These are phyloP conservation scores for Penicillium crystallinum DNA, from an alignment of 495 filamentous ascomycete species.

Conservation along the genomic window DNA sequence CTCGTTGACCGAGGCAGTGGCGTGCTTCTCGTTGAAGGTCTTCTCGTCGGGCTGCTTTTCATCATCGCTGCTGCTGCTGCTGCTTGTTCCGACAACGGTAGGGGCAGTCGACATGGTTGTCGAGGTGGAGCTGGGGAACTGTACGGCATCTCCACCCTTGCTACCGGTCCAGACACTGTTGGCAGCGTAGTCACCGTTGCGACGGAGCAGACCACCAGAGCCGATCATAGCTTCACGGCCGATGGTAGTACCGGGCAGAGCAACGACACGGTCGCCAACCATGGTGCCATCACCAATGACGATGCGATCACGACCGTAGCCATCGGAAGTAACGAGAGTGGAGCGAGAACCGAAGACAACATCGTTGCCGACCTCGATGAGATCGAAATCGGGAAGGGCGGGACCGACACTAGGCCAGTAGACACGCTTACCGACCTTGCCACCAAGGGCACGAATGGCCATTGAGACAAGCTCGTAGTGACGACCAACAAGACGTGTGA, in stretches of 20 bases:
- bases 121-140: conserved; percentile 22
- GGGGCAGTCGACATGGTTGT: conserved; percentile 13
- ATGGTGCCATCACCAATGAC: conserved; percentile 37
- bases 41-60: conserved; percentile 8
- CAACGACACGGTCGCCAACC: conserved; percentile 40
- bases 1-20: background rate
- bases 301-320: conserved; percentile 33
- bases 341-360: conserved; percentile 45
- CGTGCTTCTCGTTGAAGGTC: conserved; percentile 6
- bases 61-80: conserved; percentile 6
- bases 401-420: conserved; percentile 49
- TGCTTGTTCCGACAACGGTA: conserved; percentile 5
- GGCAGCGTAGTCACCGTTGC: conserved; percentile 29
- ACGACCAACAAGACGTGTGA: conserved; percentile 18
- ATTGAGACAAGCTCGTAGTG: conserved; percentile 44
- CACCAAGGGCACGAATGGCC: conserved; percentile 35
- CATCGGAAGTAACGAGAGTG: conserved; percentile 41
- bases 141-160: conserved; percentile 37
- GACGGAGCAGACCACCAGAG: conserved; percentile 37
- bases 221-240: conserved; percentile 37
- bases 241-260: conserved; percentile 36
- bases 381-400: conserved; percentile 37
- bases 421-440: conserved; percentile 37
- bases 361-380: conserved; percentile 44
- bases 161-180: conserved; percentile 42